Percentiles rank a stretch among this genome's conserved stretches.
Conservation (phyloP, 768 basidiomycete genomes). For the Tulasnella sp. region DNA sequence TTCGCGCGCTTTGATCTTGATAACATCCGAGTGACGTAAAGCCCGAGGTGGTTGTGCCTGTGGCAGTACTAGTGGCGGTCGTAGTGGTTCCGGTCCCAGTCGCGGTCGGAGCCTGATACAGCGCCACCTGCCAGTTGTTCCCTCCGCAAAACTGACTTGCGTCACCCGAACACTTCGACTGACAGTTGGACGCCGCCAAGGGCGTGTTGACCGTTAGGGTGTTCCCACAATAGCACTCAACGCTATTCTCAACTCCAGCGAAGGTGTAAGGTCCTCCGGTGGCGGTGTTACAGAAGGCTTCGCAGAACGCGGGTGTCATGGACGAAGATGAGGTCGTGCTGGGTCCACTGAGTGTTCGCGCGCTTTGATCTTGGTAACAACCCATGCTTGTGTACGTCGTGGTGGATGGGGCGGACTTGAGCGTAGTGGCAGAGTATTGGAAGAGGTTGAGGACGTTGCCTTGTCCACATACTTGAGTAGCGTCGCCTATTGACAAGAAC, state of each 20-base stretch:
- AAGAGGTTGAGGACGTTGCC: background rate
- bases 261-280: background rate
- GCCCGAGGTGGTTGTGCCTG: background rate
- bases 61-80: too few relatives aligned
- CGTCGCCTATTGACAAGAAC: background rate
- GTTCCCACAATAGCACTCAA: conserved; percentile 15
- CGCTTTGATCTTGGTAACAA: conserved; percentile 11
- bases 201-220: background rate
- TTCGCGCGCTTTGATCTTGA: background rate
- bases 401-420: background rate
- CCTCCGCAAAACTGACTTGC: conserved; percentile 15
- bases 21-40: background rate
- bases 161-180: conserved; percentile 5
- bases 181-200: conserved; percentile 1
- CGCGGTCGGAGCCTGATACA: conserved; percentile 6
- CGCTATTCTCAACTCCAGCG: background rate
- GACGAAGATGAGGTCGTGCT: background rate
- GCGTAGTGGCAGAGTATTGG: background rate
- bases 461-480: background rate
- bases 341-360: conserved; percentile 8
- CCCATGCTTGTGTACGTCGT: conserved; percentile 1
- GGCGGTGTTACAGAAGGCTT: background rate
- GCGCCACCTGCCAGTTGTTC: background rate
- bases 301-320: background rate
- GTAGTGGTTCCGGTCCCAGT: background rate